Percentiles rank a stretch among this genome's conserved stretches.
These are phyloP conservation scores for Leccinum subtestaceum DNA, from an alignment of 768 basidiomycete species.

Conservation along the genomic window DNA sequence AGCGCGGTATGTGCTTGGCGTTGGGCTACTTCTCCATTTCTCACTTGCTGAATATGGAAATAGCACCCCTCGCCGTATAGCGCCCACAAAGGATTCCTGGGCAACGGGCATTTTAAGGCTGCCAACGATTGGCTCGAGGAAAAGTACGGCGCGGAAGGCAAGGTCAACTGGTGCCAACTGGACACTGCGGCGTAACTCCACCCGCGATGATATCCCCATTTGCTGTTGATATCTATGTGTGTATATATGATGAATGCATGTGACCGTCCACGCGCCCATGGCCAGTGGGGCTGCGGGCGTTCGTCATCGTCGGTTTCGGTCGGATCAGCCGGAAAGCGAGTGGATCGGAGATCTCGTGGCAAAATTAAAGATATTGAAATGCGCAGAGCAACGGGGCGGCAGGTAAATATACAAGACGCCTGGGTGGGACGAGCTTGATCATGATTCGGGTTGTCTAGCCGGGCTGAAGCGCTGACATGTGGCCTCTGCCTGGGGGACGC, in stretches of 20 bases:
- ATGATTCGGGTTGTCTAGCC: slow-evolving; percentile 10
- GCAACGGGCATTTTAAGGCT: slow-evolving; percentile 83
- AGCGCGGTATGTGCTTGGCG: slow-evolving; percentile 57
- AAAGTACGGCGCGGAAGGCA: slow-evolving; percentile 69
- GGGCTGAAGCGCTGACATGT: slow-evolving; percentile 3
- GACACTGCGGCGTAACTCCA: slow-evolving; percentile 21
- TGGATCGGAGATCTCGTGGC: slow-evolving; percentile 23
- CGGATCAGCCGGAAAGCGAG: background rate
- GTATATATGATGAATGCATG: slow-evolving; percentile 18
- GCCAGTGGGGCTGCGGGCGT: slow-evolving; percentile 21
- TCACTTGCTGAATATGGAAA: slow-evolving; percentile 27
- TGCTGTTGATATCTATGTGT: slow-evolving; percentile 25
- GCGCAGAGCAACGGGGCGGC: slow-evolving; percentile 11
- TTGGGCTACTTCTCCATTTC: slow-evolving; percentile 17
- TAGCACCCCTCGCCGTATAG: slow-evolving; percentile 86
- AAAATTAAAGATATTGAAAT: slow-evolving; percentile 28
- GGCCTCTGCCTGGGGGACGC: slow-evolving; percentile 7
- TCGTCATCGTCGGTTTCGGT: slow-evolving; percentile 3
- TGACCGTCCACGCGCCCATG: slow-evolving; percentile 10
- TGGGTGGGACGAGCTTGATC: background rate
- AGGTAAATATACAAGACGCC: slow-evolving; percentile 2
- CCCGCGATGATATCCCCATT: slow-evolving; percentile 23
- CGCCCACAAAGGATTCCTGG: slow-evolving; percentile 77
- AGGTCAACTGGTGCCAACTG: slow-evolving; percentile 71
- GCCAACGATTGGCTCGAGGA: slow-evolving; percentile 85